phyloP scores from a whole-genome alignment of 768 basidiomycete species.

The Rhizopogon vesiculosus region DNA sequence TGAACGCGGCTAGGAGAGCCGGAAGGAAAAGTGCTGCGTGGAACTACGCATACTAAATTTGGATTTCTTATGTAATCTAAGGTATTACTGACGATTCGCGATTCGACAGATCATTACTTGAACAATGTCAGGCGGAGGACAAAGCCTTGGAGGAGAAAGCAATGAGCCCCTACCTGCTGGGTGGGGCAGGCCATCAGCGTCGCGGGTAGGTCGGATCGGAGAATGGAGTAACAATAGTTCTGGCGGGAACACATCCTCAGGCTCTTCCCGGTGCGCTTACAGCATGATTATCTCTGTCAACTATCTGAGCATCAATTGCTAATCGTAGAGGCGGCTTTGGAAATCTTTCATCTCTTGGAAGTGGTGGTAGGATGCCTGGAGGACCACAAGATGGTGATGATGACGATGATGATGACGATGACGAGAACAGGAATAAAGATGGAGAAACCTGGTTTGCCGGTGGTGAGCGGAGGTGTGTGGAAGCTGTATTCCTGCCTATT shows the following conservation, averaged over 20 bases:
- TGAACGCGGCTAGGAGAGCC: no score
- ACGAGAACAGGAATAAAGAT: conserved; percentile 42
- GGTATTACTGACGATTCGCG: neutral
- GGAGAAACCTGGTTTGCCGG: conserved; percentile 84
- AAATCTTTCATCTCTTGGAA: conserved; percentile 16
- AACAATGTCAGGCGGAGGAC: conserved; percentile 40
- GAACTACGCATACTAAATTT: neutral
- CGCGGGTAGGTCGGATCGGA: conserved; percentile 50
- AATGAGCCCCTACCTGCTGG: conserved; percentile 43
- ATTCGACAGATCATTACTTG: neutral
- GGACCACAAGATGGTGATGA: conserved; percentile 43
- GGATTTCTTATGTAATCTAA: neutral
- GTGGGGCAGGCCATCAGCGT: conserved; percentile 38
- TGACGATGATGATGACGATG: conserved; percentile 47
- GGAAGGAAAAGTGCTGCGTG: no score
- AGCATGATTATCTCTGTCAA: neutral
- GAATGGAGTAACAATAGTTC: conserved; percentile 34
- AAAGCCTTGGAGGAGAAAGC: conserved; percentile 42
- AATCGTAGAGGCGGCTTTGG: conserved; percentile 22
- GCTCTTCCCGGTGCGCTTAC: conserved; percentile 7
- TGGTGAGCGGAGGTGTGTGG: conserved; percentile 80
- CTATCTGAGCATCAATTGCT: neutral
- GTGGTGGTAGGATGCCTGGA: conserved; percentile 10
- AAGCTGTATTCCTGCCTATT: neutral
- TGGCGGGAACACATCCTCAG: conserved; percentile 18